phyloP scores from a whole-genome alignment of 2,329 filamentous ascomycete genomes.

The Thielaviopsis euricoi region DNA sequence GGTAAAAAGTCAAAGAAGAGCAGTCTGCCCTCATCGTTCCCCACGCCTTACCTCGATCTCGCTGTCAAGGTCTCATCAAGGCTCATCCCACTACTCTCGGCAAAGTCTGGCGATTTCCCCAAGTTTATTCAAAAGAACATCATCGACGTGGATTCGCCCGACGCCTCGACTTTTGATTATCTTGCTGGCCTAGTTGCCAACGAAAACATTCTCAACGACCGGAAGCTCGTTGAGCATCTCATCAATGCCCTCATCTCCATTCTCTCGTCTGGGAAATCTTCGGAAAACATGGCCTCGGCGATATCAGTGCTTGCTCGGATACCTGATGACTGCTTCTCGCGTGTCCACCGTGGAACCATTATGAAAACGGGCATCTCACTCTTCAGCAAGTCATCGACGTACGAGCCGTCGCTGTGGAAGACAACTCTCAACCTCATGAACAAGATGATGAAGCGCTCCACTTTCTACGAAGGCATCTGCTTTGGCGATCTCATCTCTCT shows the following conservation, averaged over 20 bases:
- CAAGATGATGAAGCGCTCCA: conserved; percentile 34
- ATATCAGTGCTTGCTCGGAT: conserved; percentile 7
- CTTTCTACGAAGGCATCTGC: conserved; percentile 31
- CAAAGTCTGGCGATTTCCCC: conserved; percentile 8
- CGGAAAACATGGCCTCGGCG: neutral
- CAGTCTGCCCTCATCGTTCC: neutral
- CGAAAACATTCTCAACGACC: conserved; percentile 13
- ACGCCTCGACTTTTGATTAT: conserved; percentile 5
- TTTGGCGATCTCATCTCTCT: conserved; percentile 23
- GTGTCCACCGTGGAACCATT: conserved; percentile 10
- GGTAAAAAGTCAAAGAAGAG: conserved; percentile 12
- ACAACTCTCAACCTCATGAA: conserved; percentile 14
- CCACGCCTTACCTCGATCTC: conserved; percentile 8
- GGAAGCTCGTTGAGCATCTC: conserved; percentile 9
- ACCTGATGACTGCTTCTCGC: conserved; percentile 13
- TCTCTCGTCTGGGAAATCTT: conserved; percentile 1
- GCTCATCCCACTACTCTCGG: conserved; percentile 10
- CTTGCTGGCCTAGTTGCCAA: conserved; percentile 9
- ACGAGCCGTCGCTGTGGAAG: conserved; percentile 10
- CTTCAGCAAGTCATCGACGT: conserved; percentile 1
- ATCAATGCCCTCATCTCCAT: conserved; percentile 10
- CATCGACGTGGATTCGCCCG: neutral
- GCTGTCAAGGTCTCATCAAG: conserved; percentile 7
- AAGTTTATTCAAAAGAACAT: conserved; percentile 9
- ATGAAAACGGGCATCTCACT: conserved; percentile 6